Percentiles rank a stretch among this genome's conserved stretches.
Evolutionary conservation across 192 early-diverging fungal species (phyloP).

Genomic region (Irineochytrium annulatum): DNA sequence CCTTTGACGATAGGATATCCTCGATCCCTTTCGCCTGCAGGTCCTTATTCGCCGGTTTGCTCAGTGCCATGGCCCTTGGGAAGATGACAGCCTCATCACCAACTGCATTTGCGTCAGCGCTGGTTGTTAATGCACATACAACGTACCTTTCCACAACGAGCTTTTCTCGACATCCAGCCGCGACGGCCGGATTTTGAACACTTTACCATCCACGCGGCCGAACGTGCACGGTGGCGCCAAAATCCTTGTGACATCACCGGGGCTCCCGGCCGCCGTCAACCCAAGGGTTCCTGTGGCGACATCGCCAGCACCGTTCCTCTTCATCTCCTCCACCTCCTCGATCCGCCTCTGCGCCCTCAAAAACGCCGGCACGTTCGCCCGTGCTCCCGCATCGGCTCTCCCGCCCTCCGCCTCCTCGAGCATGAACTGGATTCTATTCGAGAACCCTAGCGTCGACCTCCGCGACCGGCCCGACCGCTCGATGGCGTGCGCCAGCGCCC

Average conservation of each 20-base stretch:
- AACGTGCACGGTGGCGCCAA: not conserved
- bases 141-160: too few species aligned
- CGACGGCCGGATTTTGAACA: not conserved
- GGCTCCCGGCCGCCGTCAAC: not conserved
- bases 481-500: not conserved
- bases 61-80: too few species aligned
- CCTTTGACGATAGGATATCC: too few species aligned
- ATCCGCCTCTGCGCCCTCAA: not conserved
- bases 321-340: not conserved
- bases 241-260: not conserved
- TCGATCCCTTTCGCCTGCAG: too few species aligned
- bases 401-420: not conserved
- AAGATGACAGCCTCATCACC: too few species aligned
- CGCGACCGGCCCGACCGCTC: not conserved
- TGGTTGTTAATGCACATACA: too few species aligned
- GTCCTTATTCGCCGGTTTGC: too few species aligned
- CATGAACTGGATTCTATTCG: not conserved
- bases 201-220: not conserved
- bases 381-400: not conserved
- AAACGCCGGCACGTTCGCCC: not conserved
- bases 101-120: too few species aligned
- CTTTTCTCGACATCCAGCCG: too few species aligned
- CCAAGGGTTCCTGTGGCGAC: too few species aligned
- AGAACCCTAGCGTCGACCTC: not conserved
- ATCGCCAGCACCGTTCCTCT: not conserved